phyloP scores from a whole-genome alignment of 148 eudicot species.

The Rhododendron ferrugineum region DNA sequence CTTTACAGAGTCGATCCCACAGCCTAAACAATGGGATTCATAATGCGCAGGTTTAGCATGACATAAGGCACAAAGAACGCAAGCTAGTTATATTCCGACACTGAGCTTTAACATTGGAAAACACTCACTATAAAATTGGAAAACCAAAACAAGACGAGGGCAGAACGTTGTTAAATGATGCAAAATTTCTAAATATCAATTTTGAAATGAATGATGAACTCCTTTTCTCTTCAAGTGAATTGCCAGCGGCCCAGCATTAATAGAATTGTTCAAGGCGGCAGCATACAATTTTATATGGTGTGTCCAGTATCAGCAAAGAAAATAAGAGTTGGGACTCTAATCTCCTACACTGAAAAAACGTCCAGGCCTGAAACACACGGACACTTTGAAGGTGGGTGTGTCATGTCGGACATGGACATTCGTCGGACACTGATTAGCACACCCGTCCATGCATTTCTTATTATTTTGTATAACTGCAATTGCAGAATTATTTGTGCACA shows the following conservation, averaged over 20 bases:
- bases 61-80: neutral
- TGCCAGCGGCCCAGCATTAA: neutral
- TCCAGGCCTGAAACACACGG: neutral
- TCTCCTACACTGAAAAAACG: neutral
- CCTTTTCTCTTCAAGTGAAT: neutral
- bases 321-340: neutral
- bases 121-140: neutral
- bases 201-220: neutral
- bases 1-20: neutral
- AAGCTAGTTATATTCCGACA: neutral
- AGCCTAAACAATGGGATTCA: neutral
- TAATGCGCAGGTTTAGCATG: neutral
- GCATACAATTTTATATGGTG: neutral
- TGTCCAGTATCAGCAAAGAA: neutral
- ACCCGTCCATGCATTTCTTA: neutral
- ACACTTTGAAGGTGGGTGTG: neutral
- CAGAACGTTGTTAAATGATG: neutral
- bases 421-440: neutral
- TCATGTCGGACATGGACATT: neutral
- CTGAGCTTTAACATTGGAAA: neutral
- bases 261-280: neutral
- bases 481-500: neutral
- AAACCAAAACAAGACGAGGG: neutral
- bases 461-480: neutral
- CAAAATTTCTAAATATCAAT: neutral